Conservation (phyloP, 75 land plant genomes). For the Pseudotsuga menziesii region DNA sequence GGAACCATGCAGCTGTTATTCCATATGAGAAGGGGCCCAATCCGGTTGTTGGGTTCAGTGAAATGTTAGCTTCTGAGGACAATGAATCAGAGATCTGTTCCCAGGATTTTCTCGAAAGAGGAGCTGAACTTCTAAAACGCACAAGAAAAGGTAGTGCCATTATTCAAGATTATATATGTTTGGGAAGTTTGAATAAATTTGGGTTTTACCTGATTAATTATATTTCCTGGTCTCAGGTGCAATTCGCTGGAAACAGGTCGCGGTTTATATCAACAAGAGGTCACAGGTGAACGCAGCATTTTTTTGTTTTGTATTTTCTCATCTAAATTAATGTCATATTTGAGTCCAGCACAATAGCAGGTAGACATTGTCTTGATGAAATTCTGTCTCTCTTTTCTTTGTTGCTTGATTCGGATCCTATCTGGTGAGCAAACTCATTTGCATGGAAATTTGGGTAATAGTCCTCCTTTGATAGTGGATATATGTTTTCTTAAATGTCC, state of each 20-base stretch:
- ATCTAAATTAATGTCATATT: background rate
- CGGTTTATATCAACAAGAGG: conserved; percentile 64
- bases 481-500: background rate
- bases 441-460: background rate
- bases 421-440: background rate
- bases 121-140: conserved; percentile 52
- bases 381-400: background rate
- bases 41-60: conserved; percentile 18
- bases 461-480: conserved; percentile 7
- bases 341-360: background rate
- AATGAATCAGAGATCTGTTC: conserved; percentile 26
- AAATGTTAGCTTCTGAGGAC: conserved; percentile 23
- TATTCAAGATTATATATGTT: background rate
- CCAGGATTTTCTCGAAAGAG: conserved; percentile 39
- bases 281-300: conserved; percentile 46
- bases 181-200: background rate
- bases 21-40: conserved; percentile 55
- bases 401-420: background rate
- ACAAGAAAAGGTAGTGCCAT: conserved; percentile 39
- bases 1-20: conserved; percentile 61
- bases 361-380: background rate
- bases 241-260: conserved; percentile 53
- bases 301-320: conserved; percentile 6
- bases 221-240: conserved; percentile 30
- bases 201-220: background rate